phyloP scores from a whole-genome alignment of 2,329 filamentous ascomycete species.

The Aspergillus candidus region DNA sequence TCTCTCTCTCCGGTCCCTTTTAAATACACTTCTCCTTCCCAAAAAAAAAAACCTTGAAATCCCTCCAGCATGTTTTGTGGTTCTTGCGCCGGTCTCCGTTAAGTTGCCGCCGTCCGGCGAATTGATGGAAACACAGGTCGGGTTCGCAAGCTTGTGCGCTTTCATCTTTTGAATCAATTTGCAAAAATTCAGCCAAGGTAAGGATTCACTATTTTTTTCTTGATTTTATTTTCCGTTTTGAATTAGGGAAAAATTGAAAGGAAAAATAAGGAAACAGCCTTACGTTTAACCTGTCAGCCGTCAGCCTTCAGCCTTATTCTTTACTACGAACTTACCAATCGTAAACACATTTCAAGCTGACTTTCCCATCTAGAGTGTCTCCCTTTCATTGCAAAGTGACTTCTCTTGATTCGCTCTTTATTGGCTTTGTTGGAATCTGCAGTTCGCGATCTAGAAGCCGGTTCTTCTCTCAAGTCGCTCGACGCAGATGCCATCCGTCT shows the following conservation, averaged over 20 bases:
- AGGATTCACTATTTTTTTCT: slow-evolving; percentile 5
- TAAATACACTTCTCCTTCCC: neutral
- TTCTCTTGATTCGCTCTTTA: neutral
- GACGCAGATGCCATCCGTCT: neutral
- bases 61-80: slow-evolving; percentile 15
- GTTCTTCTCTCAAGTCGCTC: slow-evolving; percentile 14
- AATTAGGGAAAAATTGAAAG: neutral
- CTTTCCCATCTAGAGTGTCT: neutral
- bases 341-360: neutral
- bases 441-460: slow-evolving; percentile 13
- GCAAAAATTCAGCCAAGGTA: slow-evolving; percentile 7
- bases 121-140: slow-evolving; percentile 17
- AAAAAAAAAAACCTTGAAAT: neutral
- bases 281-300: too few relatives aligned
- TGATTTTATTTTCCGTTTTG: neutral
- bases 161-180: too few relatives aligned
- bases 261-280: neutral
- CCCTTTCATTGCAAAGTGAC: slow-evolving; percentile 1
- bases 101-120: slow-evolving; percentile 17
- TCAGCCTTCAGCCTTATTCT: slow-evolving; percentile 2
- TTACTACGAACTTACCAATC: neutral
- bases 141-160: slow-evolving; percentile 12
- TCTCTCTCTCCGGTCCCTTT: neutral
- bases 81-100: slow-evolving; percentile 14
- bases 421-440: neutral